Conservation (phyloP, 495 filamentous ascomycete species). For the Gamarada debralockiae region DNA sequence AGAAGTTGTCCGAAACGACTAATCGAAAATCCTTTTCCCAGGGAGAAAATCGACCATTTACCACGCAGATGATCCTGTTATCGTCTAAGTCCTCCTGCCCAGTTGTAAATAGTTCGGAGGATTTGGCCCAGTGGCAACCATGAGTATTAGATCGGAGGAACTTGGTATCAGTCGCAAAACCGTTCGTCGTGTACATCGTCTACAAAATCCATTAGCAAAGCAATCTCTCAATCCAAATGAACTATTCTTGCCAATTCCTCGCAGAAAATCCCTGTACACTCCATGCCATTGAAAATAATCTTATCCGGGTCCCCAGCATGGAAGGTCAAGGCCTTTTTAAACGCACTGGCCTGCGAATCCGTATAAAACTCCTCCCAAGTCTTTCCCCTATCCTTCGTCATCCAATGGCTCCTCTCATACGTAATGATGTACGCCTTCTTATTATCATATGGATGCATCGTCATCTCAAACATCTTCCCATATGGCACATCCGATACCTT, state of each 20-base stretch:
- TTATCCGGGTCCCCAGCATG: slow-evolving; percentile 77
- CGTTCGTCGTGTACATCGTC: slow-evolving; percentile 78
- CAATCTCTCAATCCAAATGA: not conserved
- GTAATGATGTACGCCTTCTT: slow-evolving; percentile 76
- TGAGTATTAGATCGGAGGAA: slow-evolving; percentile 58
- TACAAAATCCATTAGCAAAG: slow-evolving; percentile 16
- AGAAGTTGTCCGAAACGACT: slow-evolving; percentile 75
- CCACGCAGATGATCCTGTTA: slow-evolving; percentile 75
- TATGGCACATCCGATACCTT: slow-evolving; percentile 58
- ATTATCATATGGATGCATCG: slow-evolving; percentile 72
- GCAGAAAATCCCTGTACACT: slow-evolving; percentile 56
- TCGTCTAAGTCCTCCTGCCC: slow-evolving; percentile 53
- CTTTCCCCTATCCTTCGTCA: slow-evolving; percentile 74
- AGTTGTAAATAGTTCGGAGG: slow-evolving; percentile 66
- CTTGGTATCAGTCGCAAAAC: slow-evolving; percentile 63
- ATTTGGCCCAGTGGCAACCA: slow-evolving; percentile 81
- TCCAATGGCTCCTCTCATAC: slow-evolving; percentile 62
- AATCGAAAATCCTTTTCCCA: slow-evolving; percentile 66
- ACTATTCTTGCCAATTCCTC: slow-evolving; percentile 35
- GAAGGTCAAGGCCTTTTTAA: slow-evolving; percentile 56
- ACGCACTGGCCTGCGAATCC: slow-evolving; percentile 39
- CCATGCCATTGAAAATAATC: slow-evolving; percentile 74
- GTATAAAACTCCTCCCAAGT: slow-evolving; percentile 72
- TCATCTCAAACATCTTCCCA: slow-evolving; percentile 54
- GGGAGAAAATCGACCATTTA: slow-evolving; percentile 58